Conservation (phyloP, 2,329 filamentous ascomycete species). For the Volutella citrinella region DNA sequence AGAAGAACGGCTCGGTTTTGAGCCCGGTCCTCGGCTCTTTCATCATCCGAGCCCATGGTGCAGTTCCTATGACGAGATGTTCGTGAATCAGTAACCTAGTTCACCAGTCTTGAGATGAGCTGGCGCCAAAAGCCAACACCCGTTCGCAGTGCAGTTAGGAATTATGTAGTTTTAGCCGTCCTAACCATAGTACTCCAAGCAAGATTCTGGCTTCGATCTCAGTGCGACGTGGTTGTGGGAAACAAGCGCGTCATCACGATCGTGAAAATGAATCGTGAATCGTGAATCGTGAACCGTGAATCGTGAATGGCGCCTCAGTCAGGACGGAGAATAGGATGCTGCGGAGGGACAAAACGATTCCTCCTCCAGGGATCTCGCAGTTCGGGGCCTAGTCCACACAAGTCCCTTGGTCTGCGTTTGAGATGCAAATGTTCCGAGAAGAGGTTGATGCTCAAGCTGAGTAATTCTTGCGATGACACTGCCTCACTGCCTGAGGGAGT, state of each 20-base stretch:
- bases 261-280: neutral
- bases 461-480: too few species aligned
- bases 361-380: too few species aligned
- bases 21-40: slow-evolving; percentile 14
- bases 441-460: too few species aligned
- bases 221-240: too few species aligned
- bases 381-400: too few species aligned
- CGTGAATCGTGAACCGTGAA: neutral
- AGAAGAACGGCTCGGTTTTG: slow-evolving; percentile 25
- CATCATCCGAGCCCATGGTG: slow-evolving; percentile 27
- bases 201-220: slow-evolving; percentile 18
- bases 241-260: neutral
- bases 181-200: too few species aligned
- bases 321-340: neutral
- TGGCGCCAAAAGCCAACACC: neutral
- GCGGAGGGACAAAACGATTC: neutral
- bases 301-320: neutral
- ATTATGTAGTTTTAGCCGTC: neutral
- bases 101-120: slow-evolving; percentile 2
- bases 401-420: too few species aligned
- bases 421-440: too few species aligned
- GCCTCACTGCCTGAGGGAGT: too few species aligned
- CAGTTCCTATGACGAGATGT: neutral
- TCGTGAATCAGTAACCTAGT: too few species aligned
- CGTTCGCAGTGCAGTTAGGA: neutral